Evolutionary conservation across 176 grass and related monocot species (phyloP).

Genomic region (Alopecurus myosuroides): DNA sequence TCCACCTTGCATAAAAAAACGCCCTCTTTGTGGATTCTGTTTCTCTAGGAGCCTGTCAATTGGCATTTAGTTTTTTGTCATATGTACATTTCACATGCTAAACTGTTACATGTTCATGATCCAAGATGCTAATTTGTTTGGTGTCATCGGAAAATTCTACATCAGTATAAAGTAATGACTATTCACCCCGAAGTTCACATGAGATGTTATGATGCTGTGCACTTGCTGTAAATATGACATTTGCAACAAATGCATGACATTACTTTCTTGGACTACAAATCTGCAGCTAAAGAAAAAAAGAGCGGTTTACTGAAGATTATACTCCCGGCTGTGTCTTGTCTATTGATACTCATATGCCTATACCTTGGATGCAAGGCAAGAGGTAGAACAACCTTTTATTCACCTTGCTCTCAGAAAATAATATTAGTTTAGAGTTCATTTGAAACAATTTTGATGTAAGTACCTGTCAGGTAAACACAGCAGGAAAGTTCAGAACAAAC

Average conservation of each 20-base stretch:
- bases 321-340: background rate
- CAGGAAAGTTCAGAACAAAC: background rate
- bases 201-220: background rate
- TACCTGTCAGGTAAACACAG: background rate
- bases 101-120: background rate
- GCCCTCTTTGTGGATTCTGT: no score
- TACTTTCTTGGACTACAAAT: background rate
- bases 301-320: background rate
- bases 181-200: background rate
- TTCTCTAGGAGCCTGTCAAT: no score
- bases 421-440: background rate
- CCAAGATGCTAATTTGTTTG: background rate
- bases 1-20: no score
- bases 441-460: background rate
- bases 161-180: background rate
- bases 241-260: background rate
- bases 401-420: background rate
- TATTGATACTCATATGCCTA: background rate
- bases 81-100: no score
- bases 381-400: background rate
- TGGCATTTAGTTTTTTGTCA: no score
- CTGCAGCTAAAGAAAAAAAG: background rate
- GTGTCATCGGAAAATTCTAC: background rate
- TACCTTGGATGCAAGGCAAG: background rate
- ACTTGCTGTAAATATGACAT: background rate